phyloP scores from a whole-genome alignment of 257 asterid species.

The Solanum appendiculatum region DNA sequence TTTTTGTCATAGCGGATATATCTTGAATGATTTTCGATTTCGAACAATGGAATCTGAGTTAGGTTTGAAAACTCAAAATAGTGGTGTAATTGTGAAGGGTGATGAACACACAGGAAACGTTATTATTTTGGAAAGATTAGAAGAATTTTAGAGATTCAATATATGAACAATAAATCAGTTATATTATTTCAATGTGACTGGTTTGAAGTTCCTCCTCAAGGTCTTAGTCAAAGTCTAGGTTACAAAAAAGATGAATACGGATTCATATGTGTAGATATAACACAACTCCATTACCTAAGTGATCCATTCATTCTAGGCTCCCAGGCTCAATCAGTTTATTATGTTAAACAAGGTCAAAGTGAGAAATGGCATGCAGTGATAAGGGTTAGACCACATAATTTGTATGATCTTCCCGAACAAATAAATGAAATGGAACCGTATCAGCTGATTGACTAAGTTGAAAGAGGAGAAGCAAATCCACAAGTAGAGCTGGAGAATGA shows the following conservation, averaged over 20 bases:
- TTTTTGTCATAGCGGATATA: background rate
- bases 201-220: background rate
- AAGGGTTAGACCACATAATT: background rate
- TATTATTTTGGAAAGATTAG: background rate
- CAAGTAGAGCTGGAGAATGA: background rate
- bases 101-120: background rate
- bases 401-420: too few species aligned
- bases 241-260: too few species aligned
- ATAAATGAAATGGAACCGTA: background rate
- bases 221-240: background rate
- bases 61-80: background rate
- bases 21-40: background rate
- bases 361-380: background rate
- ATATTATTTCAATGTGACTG: background rate
- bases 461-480: background rate
- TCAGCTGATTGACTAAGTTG: background rate
- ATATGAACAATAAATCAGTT: too few species aligned
- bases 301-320: background rate
- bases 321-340: background rate
- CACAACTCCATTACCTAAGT: background rate
- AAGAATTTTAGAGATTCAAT: background rate
- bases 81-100: background rate
- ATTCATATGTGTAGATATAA: background rate
- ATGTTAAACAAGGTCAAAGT: too few species aligned
- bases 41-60: too few species aligned